phyloP scores from a whole-genome alignment of 2,329 filamentous ascomycete species.

The Alternaria ventricosa region DNA sequence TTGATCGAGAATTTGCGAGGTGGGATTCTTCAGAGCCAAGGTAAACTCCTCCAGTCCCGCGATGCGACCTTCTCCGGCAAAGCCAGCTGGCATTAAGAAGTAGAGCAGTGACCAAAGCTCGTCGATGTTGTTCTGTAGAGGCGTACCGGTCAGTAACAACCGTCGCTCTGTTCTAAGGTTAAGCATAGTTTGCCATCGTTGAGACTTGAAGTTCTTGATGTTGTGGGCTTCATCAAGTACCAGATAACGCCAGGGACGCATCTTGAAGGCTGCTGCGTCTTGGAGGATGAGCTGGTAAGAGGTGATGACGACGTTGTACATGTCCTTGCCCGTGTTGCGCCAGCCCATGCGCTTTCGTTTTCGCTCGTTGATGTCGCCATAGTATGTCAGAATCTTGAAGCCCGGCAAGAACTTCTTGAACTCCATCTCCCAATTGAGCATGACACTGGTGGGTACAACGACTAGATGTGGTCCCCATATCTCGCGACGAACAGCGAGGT shows the following conservation, averaged over 20 bases:
- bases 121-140: constrained; percentile 94
- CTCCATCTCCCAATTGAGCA: constrained; percentile 99
- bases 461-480: constrained; percentile 97
- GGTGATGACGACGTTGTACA: constrained; percentile 97
- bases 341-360: constrained; percentile 90
- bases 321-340: constrained; percentile 76
- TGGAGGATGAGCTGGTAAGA: constrained; percentile 96
- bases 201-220: constrained; percentile 99
- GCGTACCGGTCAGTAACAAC: constrained; percentile 89
- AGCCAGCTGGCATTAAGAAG: constrained; percentile 90
- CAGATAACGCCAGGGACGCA: constrained; percentile 95
- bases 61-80: constrained; percentile 85
- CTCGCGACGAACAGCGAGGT: constrained; percentile 86
- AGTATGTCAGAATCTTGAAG: constrained; percentile 98
- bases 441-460: constrained; percentile 96
- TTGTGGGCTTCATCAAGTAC: constrained; percentile 98
- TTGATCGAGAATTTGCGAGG: constrained; percentile 94
- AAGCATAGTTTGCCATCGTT: constrained; percentile 93
- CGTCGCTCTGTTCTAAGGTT: constrained; percentile 91
- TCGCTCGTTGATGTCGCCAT: constrained; percentile 90
- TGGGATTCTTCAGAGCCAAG: constrained; percentile 92
- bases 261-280: constrained; percentile 91
- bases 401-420: constrained; percentile 99
- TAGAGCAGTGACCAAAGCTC: constrained; percentile 97
- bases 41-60: constrained; percentile 96